A percentile compares a stretch with the other conserved stretches of the same genome.
phyloP scores from a whole-genome alignment of 2,329 filamentous ascomycete genomes.

The Aspergillus proliferans region DNA sequence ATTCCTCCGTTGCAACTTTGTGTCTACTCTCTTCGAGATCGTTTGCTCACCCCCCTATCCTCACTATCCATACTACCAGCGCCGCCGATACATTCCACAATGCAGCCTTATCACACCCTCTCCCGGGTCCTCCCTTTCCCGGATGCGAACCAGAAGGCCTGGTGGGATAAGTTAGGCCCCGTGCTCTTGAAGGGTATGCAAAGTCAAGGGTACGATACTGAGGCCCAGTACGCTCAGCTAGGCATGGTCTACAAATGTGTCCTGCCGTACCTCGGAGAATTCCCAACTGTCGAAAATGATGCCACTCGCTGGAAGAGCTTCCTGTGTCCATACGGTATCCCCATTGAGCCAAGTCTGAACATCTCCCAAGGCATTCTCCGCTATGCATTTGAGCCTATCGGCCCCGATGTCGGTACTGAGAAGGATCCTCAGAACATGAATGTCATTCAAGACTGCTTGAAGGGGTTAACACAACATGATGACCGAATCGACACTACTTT shows the following conservation, averaged over 20 bases:
- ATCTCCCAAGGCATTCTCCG: constrained; percentile 7
- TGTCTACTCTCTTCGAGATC: too few relatives aligned
- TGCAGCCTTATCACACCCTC: neutral
- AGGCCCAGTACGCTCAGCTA: constrained; percentile 13
- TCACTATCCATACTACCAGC: too few relatives aligned
- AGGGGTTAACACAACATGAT: neutral
- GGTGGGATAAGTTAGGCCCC: constrained; percentile 17
- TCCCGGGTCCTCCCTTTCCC: neutral
- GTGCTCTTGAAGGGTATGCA: constrained; percentile 12
- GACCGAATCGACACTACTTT: neutral
- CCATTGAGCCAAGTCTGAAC: constrained; percentile 12
- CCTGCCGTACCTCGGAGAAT: constrained; percentile 12
- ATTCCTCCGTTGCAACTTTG: neutral
- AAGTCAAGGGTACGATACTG: constrained; percentile 9
- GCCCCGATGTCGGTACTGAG: constrained; percentile 4
- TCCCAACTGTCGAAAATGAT: constrained; percentile 2
- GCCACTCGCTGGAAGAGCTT: constrained; percentile 7
- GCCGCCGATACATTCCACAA: neutral
- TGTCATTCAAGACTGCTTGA: constrained; percentile 4
- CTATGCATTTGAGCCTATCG: constrained; percentile 12
- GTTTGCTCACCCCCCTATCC: too few relatives aligned
- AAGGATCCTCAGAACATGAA: constrained; percentile 11
- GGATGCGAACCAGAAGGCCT: constrained; percentile 9
- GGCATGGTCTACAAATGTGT: constrained; percentile 9
- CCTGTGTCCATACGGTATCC: constrained; percentile 9